Percentiles rank a stretch among this genome's conserved stretches.
These are phyloP conservation scores for Elsinoe perseae DNA, from an alignment of 2,329 filamentous ascomycete genomes.

Conservation along the genomic window DNA sequence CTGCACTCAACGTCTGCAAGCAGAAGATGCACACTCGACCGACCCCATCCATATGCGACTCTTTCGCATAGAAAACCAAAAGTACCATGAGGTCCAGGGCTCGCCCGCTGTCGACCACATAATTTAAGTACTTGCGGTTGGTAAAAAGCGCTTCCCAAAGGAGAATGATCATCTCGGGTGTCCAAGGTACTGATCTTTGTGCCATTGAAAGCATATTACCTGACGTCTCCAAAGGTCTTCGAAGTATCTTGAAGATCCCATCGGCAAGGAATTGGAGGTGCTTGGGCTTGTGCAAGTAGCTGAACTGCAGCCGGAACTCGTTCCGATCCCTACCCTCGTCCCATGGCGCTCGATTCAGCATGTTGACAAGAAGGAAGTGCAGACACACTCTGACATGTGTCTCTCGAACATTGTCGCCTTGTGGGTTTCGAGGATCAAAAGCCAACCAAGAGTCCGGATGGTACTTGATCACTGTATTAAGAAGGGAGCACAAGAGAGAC, in stretches of 20 bases:
- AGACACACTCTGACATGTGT: conserved; percentile 46
- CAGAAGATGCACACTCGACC: conserved; percentile 98
- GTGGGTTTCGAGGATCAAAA: conserved; percentile 16
- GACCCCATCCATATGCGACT: conserved; percentile 84
- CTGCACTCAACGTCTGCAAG: conserved; percentile 87
- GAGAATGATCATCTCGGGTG: conserved; percentile 90
- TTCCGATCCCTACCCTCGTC: conserved; percentile 64
- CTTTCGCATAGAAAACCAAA: conserved; percentile 84
- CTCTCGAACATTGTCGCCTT: conserved; percentile 18
- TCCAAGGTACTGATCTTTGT: conserved; percentile 73
- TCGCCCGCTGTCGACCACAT: conserved; percentile 91
- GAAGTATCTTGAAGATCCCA: conserved; percentile 84
- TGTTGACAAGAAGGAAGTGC: conserved; percentile 76
- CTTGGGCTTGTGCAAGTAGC: conserved; percentile 81
- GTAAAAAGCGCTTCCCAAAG: conserved; percentile 97
- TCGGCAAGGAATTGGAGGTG: conserved; percentile 97
- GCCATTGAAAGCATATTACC: conserved; percentile 43
- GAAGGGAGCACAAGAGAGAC: conserved; percentile 63
- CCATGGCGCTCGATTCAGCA: conserved; percentile 85
- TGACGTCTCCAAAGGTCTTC: conserved; percentile 80
- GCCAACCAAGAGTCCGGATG: conserved; percentile 81
- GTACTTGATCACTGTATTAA: conserved; percentile 96
- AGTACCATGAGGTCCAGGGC: conserved; percentile 89
- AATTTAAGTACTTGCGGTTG: conserved; percentile 93
- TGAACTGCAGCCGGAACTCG: conserved; percentile 85